phyloP scores from a whole-genome alignment of 2,329 filamentous ascomycete genomes.

The Ophiocordyceps australis region DNA sequence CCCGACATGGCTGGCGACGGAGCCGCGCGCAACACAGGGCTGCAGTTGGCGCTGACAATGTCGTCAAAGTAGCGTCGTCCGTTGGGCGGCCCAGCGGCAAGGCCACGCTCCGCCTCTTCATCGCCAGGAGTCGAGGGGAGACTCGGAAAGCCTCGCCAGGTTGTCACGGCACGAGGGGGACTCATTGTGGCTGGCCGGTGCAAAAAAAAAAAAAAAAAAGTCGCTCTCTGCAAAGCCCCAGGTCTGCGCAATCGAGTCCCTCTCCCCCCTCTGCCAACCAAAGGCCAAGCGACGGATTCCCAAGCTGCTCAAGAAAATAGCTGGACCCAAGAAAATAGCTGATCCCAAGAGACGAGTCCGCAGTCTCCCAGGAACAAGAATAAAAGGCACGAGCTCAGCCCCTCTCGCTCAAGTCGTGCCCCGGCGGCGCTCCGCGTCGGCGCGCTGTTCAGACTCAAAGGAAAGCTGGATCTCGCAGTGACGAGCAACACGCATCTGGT shows the following conservation, averaged over 20 bases:
- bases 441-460: conserved; percentile 31
- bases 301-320: too few species aligned
- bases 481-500: conserved; percentile 38
- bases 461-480: conserved; percentile 28
- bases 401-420: conserved; percentile 27
- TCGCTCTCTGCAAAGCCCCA: too few species aligned
- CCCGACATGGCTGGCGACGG: conserved; percentile 44
- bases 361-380: too few species aligned
- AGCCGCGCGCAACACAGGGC: conserved; percentile 34
- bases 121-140: conserved; percentile 36
- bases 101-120: conserved; percentile 34
- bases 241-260: too few species aligned
- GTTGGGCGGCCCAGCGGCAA: conserved; percentile 18
- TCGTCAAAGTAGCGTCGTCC: conserved; percentile 29
- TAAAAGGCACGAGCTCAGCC: too few species aligned
- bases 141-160: conserved; percentile 37
- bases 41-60: conserved; percentile 44
- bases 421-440: conserved; percentile 40
- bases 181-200: conserved; percentile 20
- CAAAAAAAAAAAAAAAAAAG: not conserved
- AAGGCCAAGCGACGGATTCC: too few species aligned
- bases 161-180: conserved; percentile 29
- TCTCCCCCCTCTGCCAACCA: too few species aligned
- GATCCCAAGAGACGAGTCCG: too few species aligned
- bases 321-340: too few species aligned